A percentile compares a stretch with the other conserved stretches of the same genome.
phyloP scores from a whole-genome alignment of 495 filamentous ascomycete genomes.

The Podospora australis region DNA sequence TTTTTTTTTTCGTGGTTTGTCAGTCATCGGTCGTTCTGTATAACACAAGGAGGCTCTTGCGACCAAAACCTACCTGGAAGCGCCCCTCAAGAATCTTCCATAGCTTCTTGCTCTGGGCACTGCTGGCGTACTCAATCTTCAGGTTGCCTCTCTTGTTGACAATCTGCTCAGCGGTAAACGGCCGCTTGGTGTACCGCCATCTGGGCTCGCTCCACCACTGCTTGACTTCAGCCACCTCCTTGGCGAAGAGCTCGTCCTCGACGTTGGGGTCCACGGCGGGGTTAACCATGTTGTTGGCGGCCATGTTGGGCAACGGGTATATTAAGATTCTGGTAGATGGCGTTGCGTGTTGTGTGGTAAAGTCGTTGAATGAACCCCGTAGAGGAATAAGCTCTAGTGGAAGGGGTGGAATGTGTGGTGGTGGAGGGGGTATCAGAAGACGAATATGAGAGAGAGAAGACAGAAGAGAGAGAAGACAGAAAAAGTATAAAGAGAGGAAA shows the following conservation, averaged over 20 bases:
- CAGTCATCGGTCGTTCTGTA: not conserved
- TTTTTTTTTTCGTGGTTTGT: not conserved
- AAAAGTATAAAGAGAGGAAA: slow-evolving; percentile 15
- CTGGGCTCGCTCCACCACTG: slow-evolving; percentile 88
- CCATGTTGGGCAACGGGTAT: slow-evolving; percentile 38
- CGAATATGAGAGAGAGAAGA: not conserved
- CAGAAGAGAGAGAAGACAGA: not conserved
- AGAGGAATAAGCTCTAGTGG: too few species aligned
- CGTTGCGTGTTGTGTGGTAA: too few species aligned
- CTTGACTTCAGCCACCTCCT: slow-evolving; percentile 81
- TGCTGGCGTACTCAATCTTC: slow-evolving; percentile 88
- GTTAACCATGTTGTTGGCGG: slow-evolving; percentile 49
- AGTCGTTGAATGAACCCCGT: too few species aligned
- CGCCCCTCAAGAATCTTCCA: slow-evolving; percentile 83
- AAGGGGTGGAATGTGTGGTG: not conserved
- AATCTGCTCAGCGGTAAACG: slow-evolving; percentile 95
- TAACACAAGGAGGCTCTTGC: not conserved
- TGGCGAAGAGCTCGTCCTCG: slow-evolving; percentile 73
- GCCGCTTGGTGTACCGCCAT: slow-evolving; percentile 88
- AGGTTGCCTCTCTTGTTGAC: slow-evolving; percentile 88
- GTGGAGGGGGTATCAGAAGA: not conserved
- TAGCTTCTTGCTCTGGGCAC: slow-evolving; percentile 83
- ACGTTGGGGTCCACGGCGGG: slow-evolving; percentile 51
- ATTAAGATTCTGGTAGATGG: not conserved
- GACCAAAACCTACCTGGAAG: slow-evolving; percentile 64